Evolutionary conservation across 345 rosid species (phyloP), one percentile per base, ranked within the genome.

Genomic region (Erucastrum elatum): DNA sequence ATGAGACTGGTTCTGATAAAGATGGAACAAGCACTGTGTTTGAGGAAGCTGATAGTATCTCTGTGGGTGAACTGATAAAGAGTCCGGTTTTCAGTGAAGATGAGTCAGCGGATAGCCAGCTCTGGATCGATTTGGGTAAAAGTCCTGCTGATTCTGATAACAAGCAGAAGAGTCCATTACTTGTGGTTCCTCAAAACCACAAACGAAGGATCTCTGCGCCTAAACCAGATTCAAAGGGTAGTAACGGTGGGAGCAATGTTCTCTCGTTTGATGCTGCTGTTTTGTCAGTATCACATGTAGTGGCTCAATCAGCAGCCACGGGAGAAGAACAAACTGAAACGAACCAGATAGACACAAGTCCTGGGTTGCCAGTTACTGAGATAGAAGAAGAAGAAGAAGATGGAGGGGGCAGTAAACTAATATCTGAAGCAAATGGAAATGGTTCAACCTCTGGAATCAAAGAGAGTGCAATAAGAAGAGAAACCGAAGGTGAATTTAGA

Each of bases 11-110:
- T 53, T 53, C 60, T 2, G 60, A 53, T 6, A 53, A 53, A 53
- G 60, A 53, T 53, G 60, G 60, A 53, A 53, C 60, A 53, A 53
- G 60, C 60, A 53, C 25, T 51, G 58, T 51, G 58, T 51, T 51
- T 51, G 58, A 51, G 58, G 58, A 51, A n/a, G 21, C 58, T 6
- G 58, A 51, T 2, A 51, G 8, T 51, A 6, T 51, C 58, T 51
- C 58, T 5, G 58, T 51, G 58, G 58, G 58, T 51, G 58, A 51
- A 51, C 2, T 51, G 58, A 51, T 51, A 51, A 51, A 51, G 58
- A 51, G 58, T 51, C 58, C 58, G 9, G 58, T 51, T 51, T 51
- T 51, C 21, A 51, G 58, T 0, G 58, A 51, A 51, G 58, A 51
- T 51, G 58, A 51, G 58, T 51, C 58, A 51, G 5, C 21, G 7